phyloP scores from a whole-genome alignment of 306 rosid genomes.

The Argentina anserina region DNA sequence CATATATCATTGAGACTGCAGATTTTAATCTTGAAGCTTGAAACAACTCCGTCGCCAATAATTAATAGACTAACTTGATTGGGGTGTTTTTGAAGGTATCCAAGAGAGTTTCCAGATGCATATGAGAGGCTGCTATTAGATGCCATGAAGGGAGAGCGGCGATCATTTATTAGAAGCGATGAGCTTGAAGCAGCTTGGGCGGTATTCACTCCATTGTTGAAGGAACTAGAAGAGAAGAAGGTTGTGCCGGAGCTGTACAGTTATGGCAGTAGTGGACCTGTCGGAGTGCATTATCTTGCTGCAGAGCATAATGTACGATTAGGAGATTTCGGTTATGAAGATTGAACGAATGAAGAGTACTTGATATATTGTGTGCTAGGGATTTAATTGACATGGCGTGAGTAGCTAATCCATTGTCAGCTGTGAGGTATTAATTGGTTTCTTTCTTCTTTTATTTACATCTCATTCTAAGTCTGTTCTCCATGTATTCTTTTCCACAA shows the following conservation, averaged over 20 bases:
- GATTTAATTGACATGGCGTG: neutral
- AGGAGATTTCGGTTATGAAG: conserved; percentile 69
- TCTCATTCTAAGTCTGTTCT: neutral
- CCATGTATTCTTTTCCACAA: neutral
- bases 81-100: conserved; percentile 55
- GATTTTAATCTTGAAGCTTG: neutral
- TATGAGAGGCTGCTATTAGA: conserved; percentile 89
- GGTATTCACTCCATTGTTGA: conserved; percentile 82
- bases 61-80: neutral
- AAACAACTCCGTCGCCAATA: neutral
- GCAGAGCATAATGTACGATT: conserved; percentile 83
- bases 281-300: conserved; percentile 92
- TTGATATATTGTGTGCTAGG: neutral
- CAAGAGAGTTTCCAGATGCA: conserved; percentile 87
- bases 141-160: conserved; percentile 86
- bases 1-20: neutral
- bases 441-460: neutral
- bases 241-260: conserved; percentile 92
- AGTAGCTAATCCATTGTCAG: neutral
- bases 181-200: conserved; percentile 98
- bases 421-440: neutral
- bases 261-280: conserved; percentile 87
- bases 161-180: conserved; percentile 90
- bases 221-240: conserved; percentile 77
- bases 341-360: conserved; percentile 10